phyloP scores from a whole-genome alignment of 495 filamentous ascomycete genomes.

The Tuber brumale region DNA sequence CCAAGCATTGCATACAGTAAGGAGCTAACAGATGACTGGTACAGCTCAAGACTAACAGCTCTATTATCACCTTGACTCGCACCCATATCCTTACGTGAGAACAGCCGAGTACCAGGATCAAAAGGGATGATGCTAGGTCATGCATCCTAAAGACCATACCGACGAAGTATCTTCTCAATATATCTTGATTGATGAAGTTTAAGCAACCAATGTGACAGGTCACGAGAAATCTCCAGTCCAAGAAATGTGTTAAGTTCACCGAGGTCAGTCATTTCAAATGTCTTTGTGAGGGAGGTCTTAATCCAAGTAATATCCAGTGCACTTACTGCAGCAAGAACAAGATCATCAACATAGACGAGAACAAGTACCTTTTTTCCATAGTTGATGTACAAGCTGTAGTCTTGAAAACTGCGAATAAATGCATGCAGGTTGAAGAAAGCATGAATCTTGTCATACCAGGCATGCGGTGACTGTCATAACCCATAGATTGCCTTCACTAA shows the following conservation, averaged over 20 bases:
- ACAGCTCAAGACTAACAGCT: too few relatives aligned
- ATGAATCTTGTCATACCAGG: neutral
- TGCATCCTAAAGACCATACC: neutral
- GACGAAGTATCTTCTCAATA: neutral
- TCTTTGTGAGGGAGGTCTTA: fast-evolving
- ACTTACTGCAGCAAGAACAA: neutral
- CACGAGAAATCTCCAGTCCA: neutral
- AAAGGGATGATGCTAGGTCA: neutral
- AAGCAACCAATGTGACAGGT: neutral
- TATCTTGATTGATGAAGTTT: neutral
- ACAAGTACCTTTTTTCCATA: neutral
- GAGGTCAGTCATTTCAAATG: neutral
- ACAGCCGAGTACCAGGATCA: neutral
- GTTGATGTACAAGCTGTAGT: neutral
- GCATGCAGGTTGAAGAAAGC: neutral
- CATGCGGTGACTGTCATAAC: too few relatives aligned
- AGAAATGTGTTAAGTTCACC: neutral
- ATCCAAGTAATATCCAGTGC: neutral
- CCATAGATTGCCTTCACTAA: neutral
- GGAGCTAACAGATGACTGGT: too few relatives aligned
- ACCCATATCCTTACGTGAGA: too few relatives aligned
- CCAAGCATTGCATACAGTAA: too few relatives aligned
- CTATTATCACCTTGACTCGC: too few relatives aligned
- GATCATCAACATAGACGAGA: neutral
- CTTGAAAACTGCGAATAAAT: neutral